Percentiles rank a stretch among this genome's conserved stretches.
These are phyloP conservation scores for Aspergillus costaricaensis DNA, from an alignment of 2,329 filamentous ascomycete genomes.

Conservation along the genomic window DNA sequence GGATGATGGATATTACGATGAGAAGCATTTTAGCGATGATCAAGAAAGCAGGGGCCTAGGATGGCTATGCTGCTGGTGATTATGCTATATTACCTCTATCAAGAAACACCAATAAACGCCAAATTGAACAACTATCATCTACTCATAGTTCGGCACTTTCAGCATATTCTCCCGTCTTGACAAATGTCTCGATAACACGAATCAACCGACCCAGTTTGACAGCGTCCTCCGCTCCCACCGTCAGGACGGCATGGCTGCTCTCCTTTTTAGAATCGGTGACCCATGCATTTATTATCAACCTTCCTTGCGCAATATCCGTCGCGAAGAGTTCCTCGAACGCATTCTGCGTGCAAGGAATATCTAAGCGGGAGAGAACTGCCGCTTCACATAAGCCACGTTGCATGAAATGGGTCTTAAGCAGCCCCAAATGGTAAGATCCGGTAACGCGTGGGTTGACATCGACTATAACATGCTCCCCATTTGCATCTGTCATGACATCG, in stretches of 20 bases:
- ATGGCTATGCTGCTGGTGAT: background rate
- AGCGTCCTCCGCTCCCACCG: background rate
- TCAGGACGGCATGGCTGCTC: background rate
- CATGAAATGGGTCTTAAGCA: constrained; percentile 6
- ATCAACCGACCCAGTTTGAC: background rate
- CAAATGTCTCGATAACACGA: background rate
- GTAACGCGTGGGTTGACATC: constrained; percentile 13
- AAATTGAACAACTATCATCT: background rate
- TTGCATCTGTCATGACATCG: constrained; percentile 5
- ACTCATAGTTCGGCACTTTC: background rate
- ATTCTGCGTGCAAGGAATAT: background rate
- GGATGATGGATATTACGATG: background rate
- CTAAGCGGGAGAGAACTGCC: background rate
- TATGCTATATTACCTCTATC: background rate
- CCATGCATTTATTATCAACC: constrained; percentile 6
- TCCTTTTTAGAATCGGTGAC: background rate
- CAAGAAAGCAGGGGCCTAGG: background rate
- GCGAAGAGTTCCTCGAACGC: background rate
- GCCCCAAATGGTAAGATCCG: constrained; percentile 4
- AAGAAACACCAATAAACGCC: background rate
- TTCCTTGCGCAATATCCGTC: background rate
- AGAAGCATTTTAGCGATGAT: background rate
- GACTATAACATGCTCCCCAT: background rate
- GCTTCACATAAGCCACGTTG: background rate
- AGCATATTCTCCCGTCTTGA: background rate